Conservation (phyloP, 129 eudicot species). For the Centaurea solstitialis region DNA sequence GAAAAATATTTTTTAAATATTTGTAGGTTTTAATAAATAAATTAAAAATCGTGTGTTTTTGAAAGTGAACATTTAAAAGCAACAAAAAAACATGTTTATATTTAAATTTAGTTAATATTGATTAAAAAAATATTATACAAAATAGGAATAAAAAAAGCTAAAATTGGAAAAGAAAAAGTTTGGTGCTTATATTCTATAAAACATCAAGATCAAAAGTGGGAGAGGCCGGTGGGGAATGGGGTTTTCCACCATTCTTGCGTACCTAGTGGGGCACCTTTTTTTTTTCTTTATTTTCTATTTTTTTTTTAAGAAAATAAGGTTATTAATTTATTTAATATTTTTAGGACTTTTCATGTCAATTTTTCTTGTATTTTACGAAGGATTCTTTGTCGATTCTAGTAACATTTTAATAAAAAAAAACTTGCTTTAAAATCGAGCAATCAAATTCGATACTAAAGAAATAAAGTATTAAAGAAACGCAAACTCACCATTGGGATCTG, state of each 20-base stretch:
- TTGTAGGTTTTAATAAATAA: neutral
- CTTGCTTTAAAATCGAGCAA: conserved; percentile 15
- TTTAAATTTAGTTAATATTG: neutral
- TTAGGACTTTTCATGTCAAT: neutral
- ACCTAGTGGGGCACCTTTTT: conserved; percentile 19
- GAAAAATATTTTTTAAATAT: neutral
- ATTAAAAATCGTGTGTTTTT: neutral
- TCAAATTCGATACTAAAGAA: neutral
- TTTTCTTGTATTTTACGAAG: conserved; percentile 3
- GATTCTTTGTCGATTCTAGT: neutral
- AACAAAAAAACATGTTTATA: neutral
- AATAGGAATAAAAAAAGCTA: neutral
- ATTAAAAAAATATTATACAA: neutral
- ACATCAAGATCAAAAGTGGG: conserved; percentile 19
- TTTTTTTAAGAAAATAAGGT: neutral
- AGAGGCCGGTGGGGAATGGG: conserved; percentile 20
- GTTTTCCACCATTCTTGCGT: conserved; percentile 27
- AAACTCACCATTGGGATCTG: conserved; percentile 50
- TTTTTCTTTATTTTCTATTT: neutral
- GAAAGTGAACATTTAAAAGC: no score
- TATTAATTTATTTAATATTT: neutral
- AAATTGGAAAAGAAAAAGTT: neutral
- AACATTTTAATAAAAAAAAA: conserved; percentile 1
- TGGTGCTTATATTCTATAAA: neutral
- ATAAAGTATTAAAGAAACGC: neutral